Percentiles rank a stretch among this genome's conserved stretches.
Evolutionary conservation across 129 eudicot species (phyloP).

Genomic region (Lactuca saligna): DNA sequence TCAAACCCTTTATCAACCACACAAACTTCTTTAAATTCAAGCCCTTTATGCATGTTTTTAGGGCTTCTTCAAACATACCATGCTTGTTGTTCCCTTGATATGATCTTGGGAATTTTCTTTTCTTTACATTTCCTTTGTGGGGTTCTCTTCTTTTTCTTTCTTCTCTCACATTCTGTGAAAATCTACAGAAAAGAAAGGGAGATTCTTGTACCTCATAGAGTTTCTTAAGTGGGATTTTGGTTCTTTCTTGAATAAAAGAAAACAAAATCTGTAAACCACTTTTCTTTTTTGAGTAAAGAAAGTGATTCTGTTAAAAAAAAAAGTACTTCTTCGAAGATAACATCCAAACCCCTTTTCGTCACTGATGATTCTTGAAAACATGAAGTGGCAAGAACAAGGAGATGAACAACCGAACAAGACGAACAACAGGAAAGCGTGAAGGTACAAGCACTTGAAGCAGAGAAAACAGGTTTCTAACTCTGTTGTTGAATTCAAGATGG

Average conservation of each 20-base stretch:
- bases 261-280: not conserved
- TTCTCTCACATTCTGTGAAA: conserved; percentile 16
- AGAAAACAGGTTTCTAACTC: not conserved
- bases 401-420: conserved; percentile 7
- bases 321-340: not conserved
- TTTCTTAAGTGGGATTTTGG: not conserved
- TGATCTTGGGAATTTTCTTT: conserved; percentile 22
- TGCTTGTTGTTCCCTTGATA: conserved; percentile 65
- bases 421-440: conserved; percentile 13
- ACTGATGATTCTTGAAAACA: not conserved
- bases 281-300: conserved; percentile 9
- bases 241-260: not conserved
- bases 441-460: conserved; percentile 1
- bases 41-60: conserved; percentile 58
- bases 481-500: conserved; percentile 30
- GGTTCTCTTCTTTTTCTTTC: conserved; percentile 11
- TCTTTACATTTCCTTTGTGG: conserved; percentile 19
- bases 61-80: conserved; percentile 49
- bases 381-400: not conserved
- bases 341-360: conserved; percentile 5
- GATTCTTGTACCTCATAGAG: not conserved
- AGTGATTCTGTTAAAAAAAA: not conserved
- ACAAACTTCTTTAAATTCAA: conserved; percentile 42
- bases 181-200: not conserved
- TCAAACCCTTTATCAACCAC: conserved; percentile 26